A percentile compares a stretch with the other conserved stretches of the same genome.
Conservation (phyloP, 75 land plant genomes). For the Picea sitchensis region DNA sequence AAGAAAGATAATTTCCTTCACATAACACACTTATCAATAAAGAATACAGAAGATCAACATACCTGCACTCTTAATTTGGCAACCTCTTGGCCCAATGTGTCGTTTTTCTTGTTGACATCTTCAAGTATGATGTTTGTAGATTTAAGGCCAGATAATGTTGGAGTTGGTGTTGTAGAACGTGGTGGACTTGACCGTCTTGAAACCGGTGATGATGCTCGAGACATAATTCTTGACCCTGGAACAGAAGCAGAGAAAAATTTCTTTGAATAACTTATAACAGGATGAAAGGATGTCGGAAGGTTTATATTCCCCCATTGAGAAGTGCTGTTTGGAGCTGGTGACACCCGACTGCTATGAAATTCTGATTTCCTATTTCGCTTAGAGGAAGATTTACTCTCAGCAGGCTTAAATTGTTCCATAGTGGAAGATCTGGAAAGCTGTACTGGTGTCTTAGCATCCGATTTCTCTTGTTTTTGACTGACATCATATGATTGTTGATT, state of each 20-base stretch:
- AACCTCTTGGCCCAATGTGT: conserved; percentile 39
- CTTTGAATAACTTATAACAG: conserved; percentile 29
- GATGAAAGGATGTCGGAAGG: conserved; percentile 24
- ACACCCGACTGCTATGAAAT: conserved; percentile 25
- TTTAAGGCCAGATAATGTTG: conserved; percentile 28
- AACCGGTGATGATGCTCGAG: conserved; percentile 62
- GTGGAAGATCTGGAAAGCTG: conserved; percentile 31
- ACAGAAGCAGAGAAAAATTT: conserved; percentile 57
- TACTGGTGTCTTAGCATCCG: conserved; percentile 34
- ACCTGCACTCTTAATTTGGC: conserved; percentile 49
- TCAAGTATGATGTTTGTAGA: conserved; percentile 17
- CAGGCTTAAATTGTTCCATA: conserved; percentile 35
- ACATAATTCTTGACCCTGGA: conserved; percentile 58
- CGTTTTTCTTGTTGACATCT: conserved; percentile 35
- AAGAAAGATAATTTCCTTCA: neutral
- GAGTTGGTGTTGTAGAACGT: conserved; percentile 45
- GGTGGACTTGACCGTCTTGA: conserved; percentile 65
- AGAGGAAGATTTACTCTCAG: conserved; percentile 26
- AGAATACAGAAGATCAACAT: neutral
- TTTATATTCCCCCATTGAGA: conserved; percentile 36
- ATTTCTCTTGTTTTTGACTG: conserved; percentile 30
- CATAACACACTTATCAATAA: neutral
- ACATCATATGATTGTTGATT: conserved; percentile 27
- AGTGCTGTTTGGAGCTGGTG: conserved; percentile 32
- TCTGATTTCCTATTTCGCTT: conserved; percentile 48